phyloP scores from a whole-genome alignment of 1,284 basidiomycete species.

The Austroboletus novae-zelandiae region DNA sequence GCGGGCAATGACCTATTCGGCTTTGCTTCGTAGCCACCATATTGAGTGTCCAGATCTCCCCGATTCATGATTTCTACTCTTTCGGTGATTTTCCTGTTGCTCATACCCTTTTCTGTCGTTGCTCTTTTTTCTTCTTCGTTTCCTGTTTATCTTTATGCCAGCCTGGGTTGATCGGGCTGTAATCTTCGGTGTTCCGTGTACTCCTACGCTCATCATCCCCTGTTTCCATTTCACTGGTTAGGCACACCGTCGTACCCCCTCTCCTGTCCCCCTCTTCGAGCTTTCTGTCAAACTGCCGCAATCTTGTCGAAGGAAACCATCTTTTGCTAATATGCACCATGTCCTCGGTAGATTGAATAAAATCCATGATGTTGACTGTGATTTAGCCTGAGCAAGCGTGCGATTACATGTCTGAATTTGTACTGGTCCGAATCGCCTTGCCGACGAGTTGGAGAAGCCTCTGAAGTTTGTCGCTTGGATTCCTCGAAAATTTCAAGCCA shows the following conservation, averaged over 20 bases:
- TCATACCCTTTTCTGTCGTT: slow-evolving; percentile 18
- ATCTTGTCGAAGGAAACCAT: slow-evolving; percentile 1
- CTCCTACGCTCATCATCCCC: slow-evolving; percentile 26
- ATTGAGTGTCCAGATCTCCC: slow-evolving; percentile 44
- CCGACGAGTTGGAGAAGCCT: not conserved
- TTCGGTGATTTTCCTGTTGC: slow-evolving; percentile 2
- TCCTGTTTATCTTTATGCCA: slow-evolving; percentile 10
- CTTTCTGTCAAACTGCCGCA: not conserved
- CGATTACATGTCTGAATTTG: not conserved
- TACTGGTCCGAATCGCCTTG: no score
- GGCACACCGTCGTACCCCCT: slow-evolving; percentile 50
- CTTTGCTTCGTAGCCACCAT: slow-evolving; percentile 46
- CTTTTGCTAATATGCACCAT: slow-evolving; percentile 4
- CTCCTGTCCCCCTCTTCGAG: slow-evolving; percentile 9
- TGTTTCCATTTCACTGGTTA: slow-evolving; percentile 38
- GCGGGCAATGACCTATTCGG: slow-evolving; percentile 46
- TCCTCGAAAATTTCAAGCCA: slow-evolving; percentile 5
- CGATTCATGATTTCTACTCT: slow-evolving; percentile 26
- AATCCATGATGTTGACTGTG: not conserved
- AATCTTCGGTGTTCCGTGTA: slow-evolving; percentile 50
- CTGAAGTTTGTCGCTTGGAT: not conserved
- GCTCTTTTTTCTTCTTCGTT: slow-evolving; percentile 3
- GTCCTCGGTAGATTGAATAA: slow-evolving; percentile 12
- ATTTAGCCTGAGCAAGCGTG: not conserved
- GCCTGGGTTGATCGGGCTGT: slow-evolving; percentile 13